phyloP scores from a whole-genome alignment of 2,329 filamentous ascomycete genomes.

The Fonsecaea multimorphosa region DNA sequence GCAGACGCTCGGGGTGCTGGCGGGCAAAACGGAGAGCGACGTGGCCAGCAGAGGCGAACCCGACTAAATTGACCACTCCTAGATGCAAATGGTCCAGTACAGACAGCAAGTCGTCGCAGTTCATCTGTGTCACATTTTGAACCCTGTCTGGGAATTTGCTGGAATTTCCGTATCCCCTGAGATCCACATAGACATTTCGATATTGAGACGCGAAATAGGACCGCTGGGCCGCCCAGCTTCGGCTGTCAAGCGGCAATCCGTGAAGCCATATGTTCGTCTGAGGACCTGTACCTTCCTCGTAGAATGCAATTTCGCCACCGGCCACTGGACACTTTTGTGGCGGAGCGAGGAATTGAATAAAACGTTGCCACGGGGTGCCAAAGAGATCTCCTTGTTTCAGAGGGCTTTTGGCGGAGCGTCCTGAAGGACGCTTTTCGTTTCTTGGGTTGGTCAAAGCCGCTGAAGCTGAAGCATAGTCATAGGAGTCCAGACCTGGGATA shows the following conservation, averaged over 20 bases:
- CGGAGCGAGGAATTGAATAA: neutral
- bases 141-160: neutral
- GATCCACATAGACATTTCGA: slow-evolving; percentile 5
- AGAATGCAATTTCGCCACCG: neutral
- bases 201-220: neutral
- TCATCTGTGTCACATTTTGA: neutral
- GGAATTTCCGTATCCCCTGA: slow-evolving; percentile 1
- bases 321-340: neutral
- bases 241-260: slow-evolving; percentile 3
- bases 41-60: slow-evolving; percentile 5
- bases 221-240: neutral
- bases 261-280: slow-evolving; percentile 4
- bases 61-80: neutral
- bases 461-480: neutral
- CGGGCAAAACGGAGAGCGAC: neutral
- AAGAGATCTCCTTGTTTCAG: neutral
- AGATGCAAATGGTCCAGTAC: neutral
- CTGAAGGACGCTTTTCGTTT: too few species aligned
- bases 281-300: neutral
- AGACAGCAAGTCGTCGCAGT: neutral
- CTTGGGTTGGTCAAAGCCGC: neutral
- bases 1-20: neutral
- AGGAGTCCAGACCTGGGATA: neutral
- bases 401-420: neutral
- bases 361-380: neutral